These are phyloP conservation scores for Pestalotiopsis sp. DNA, from an alignment of 2,329 filamentous ascomycete genomes.

Conservation along the genomic window DNA sequence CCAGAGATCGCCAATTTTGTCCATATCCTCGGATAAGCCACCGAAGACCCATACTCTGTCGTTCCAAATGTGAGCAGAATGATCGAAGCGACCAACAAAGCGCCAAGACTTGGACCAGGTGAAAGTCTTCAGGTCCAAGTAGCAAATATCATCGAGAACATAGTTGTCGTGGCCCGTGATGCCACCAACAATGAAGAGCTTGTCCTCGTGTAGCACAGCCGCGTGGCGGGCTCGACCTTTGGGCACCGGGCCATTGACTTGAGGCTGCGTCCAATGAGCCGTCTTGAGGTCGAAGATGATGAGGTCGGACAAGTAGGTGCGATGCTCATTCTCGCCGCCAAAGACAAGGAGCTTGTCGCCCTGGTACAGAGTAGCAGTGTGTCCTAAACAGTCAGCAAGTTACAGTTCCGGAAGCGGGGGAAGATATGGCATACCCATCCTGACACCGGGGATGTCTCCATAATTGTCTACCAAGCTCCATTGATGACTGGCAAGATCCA, in stretches of 20 bases:
- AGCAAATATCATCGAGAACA: conserved; percentile 94
- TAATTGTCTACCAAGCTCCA: conserved; percentile 99
- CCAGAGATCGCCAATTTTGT: conserved; percentile 94
- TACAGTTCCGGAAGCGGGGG: background rate
- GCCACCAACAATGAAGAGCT: conserved; percentile 93
- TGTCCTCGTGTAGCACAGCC: conserved; percentile 93
- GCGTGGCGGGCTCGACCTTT: conserved; percentile 92
- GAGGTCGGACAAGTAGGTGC: conserved; percentile 91
- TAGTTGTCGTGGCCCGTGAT: conserved; percentile 91
- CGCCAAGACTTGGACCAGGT: conserved; percentile 97
- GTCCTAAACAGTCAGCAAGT: conserved; percentile 55
- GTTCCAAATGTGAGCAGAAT: conserved; percentile 89
- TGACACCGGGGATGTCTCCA: conserved; percentile 93
- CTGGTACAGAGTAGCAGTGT: conserved; percentile 92
- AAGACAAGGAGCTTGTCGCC: conserved; percentile 96
- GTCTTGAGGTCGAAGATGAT: conserved; percentile 95
- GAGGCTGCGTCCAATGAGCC: conserved; percentile 92
- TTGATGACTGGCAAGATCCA: conserved; percentile 85
- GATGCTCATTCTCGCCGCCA: conserved; percentile 96
- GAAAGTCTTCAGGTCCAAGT: conserved; percentile 94
- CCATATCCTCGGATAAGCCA: conserved; percentile 93
- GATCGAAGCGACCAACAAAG: conserved; percentile 93
- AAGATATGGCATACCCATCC: conserved; percentile 73
- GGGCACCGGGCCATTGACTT: conserved; percentile 80
- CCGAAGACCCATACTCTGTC: conserved; percentile 97